phyloP scores from a whole-genome alignment of 768 basidiomycete species.

The Trametes cubensis region DNA sequence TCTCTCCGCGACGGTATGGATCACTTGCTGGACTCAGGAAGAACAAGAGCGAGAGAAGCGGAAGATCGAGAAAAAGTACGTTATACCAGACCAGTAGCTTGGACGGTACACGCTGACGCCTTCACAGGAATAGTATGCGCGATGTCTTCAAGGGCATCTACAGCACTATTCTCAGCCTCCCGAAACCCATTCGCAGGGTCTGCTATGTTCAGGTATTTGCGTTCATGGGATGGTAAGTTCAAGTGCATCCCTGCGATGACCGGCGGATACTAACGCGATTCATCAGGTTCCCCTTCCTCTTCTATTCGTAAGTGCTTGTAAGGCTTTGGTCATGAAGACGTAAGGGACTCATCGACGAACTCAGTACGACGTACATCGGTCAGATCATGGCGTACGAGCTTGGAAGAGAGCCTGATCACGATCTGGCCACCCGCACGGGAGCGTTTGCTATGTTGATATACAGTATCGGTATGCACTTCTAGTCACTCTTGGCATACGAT shows the following conservation, averaged over 20 bases:
- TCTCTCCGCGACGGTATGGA: constrained; percentile 78
- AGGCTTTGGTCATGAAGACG: not conserved
- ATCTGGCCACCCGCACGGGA: constrained; percentile 82
- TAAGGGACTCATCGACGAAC: constrained; percentile 7
- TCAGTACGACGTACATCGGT: constrained; percentile 89
- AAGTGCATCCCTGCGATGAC: not conserved
- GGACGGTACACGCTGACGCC: not conserved
- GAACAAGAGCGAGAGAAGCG: constrained; percentile 66
- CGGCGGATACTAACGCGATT: constrained; percentile 13
- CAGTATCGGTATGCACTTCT: constrained; percentile 69
- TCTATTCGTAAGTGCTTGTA: constrained; percentile 68
- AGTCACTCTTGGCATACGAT: not conserved
- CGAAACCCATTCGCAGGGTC: constrained; percentile 82
- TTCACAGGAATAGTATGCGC: constrained; percentile 17
- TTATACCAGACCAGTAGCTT: not conserved
- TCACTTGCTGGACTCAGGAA: constrained; percentile 85
- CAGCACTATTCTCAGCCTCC: constrained; percentile 70
- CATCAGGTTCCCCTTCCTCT: constrained; percentile 89
- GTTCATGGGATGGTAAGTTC: constrained; percentile 89
- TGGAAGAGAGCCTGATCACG: constrained; percentile 73
- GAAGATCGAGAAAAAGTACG: constrained; percentile 40
- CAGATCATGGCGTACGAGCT: constrained; percentile 89
- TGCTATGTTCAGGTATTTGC: constrained; percentile 94
- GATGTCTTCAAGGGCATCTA: constrained; percentile 73
- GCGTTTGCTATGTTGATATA: constrained; percentile 90